Base-by-base conservation (phyloP, 305 asterid species). In the Solanum hybrid region DNA sequence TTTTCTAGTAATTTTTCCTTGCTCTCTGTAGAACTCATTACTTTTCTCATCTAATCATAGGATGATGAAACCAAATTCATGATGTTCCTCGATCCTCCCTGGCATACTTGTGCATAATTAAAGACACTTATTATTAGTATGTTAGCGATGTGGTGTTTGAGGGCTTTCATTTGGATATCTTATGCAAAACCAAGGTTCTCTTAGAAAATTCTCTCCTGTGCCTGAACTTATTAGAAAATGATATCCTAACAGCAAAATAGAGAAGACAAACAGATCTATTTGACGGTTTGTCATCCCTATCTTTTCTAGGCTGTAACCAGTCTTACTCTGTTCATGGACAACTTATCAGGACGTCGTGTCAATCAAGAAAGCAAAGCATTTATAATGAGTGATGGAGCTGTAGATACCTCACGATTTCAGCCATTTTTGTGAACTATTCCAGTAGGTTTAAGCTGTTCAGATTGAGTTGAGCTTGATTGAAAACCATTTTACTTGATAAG, bases 31-130 rank as follows among this genome's bases (percentile, higher is more conserved):
- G 31, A 57, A 31, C 88, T 84, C 88, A 32, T 57, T 84, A 17
- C 41, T 51, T 51, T 51, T 84, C 22, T 51, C 76, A 84, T 31
- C 76, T 84, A 57, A 51, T 51, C 27, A 20, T 7, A 84, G 76
- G 88, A 84, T 15, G 76, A 84, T 22, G 39, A 85, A 20, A 85
- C 77, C n/a, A 85, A 37, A 85, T 85, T 57, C 31, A 29, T 32
- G 76, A 85, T 85, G 88, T 57, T 85, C 41, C 77, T 85, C 76
- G 12, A 57, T 51, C 88, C 88, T 85, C 77, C 88, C 22, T 57
- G 10, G 29, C 76, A 84, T 84, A 51, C 10, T 51, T 84, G 39
- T 31, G 39, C 29, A 10, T 84, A 20, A 22, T 32, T 39, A 27
- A 41, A 41, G 39, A 31, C 39, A 45, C 75, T 15, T 29, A 84